Conservation (phyloP, 768 basidiomycete species). For the Lactifluus echinatus region DNA sequence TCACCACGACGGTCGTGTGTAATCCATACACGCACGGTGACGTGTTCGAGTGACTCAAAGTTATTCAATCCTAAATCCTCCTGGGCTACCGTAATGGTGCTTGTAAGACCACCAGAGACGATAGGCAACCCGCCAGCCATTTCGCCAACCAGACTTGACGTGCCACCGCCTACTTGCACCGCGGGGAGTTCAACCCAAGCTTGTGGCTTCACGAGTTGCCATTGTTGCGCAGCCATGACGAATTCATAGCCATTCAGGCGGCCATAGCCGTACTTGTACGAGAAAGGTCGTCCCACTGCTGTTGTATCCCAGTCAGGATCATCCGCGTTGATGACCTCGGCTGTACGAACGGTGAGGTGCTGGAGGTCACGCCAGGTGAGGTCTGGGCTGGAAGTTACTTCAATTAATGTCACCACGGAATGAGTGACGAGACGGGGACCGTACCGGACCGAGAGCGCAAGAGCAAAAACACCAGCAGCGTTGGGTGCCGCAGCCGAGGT, state of each 20-base stretch:
- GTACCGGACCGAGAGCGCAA: constrained; percentile 81
- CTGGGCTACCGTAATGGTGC: constrained; percentile 56
- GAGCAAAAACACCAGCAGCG: constrained; percentile 87
- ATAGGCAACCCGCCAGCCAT: constrained; percentile 65
- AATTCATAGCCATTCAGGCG: constrained; percentile 75
- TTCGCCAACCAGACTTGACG: constrained; percentile 42
- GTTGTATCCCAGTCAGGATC: constrained; percentile 94
- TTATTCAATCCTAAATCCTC: constrained; percentile 65
- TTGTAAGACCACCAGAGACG: constrained; percentile 50
- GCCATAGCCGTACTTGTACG: constrained; percentile 96
- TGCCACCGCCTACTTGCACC: constrained; percentile 55
- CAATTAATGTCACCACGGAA: constrained; percentile 5
- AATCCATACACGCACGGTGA: constrained; percentile 91
- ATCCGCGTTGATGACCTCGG: constrained; percentile 69
- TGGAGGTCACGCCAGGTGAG: constrained; percentile 96
- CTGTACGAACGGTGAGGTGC: constrained; percentile 73
- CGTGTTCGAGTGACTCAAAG: constrained; percentile 83
- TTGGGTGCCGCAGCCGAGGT: constrained; percentile 98
- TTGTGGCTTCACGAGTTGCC: constrained; percentile 90
- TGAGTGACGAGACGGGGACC: constrained; percentile 19
- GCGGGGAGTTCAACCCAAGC: constrained; percentile 77
- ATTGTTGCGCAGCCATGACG: constrained; percentile 70
- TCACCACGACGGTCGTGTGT: constrained; percentile 81
- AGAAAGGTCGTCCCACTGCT: constrained; percentile 54
- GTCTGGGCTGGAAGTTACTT: constrained; percentile 56